Base-by-base conservation (phyloP, 441 rosid genomes). In the Adansonia gregorii region DNA sequence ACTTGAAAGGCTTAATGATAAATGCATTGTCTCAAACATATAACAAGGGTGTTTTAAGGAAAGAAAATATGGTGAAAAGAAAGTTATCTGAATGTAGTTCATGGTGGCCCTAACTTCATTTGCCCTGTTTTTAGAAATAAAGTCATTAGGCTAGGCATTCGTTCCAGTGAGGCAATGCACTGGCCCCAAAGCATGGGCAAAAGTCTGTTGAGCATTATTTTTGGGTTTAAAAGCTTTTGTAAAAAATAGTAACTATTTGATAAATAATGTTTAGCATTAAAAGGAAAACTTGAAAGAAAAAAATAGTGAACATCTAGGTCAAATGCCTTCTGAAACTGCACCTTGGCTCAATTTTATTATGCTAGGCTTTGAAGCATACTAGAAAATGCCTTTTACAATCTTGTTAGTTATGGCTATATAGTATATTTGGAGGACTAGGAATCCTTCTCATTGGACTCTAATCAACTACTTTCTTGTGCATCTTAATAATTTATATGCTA, bases 31-130 rank as follows among this genome's bases (percentile, higher is more conserved):
- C 70, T 66, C 70, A 66, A 65, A 66, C 6, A 7, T 39, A 7
- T 41, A 39, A 7, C 12, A 41, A 39, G 10, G 2, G 70, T 66
- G 48, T 17, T 59, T 35, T 35, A 64, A 15, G 15, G 48, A 39
- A 66, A 15, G 41, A 31, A 64, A 64, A 39, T 39, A 8, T 66
- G 70, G 51, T 66, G 51, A 41, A 66, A 66, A n/a, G 11, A 39
- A 41, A 65, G 12, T 39, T 64, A 8, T 66, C 22, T 66, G 4
- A 8, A n/a, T 17, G 24, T 39, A 65, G 39, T 39, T n/a, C 51
- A 41, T n/a, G 24, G 14, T 66, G 70, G 49, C 5, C 49, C 22
- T 3, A 66, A 1, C 51, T 39, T 39, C 70, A 20, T 39, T 8
- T 8, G 43, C 24, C 14, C 70, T 39, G 45, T 54, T 58, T 58